Conservation (phyloP, 164 flowering plant species). For the Buxus sempervirens region DNA sequence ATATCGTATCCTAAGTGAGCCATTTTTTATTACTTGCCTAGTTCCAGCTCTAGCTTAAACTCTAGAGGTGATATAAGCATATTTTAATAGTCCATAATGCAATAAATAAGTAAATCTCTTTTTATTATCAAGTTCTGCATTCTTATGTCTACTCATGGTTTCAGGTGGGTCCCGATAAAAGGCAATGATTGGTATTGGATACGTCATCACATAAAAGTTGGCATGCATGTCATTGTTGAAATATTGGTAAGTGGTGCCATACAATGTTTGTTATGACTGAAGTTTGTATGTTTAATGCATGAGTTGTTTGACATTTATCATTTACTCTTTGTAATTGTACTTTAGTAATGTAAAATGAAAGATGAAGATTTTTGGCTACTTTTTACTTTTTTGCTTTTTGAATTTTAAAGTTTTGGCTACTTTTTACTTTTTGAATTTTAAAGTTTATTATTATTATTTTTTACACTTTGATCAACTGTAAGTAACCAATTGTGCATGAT, state of each 20-base stretch:
- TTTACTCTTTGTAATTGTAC: constrained; percentile 4
- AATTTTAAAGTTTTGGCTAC: no score
- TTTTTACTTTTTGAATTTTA: no score
- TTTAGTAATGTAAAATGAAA: background rate
- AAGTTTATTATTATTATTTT: no score
- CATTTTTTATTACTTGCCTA: no score
- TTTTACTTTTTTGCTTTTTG: no score
- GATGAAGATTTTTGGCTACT: no score
- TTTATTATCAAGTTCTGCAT: constrained; percentile 3
- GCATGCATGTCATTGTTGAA: constrained; percentile 88
- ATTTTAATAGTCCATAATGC: no score
- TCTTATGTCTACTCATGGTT: constrained; percentile 15
- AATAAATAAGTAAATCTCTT: no score
- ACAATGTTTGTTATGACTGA: constrained; percentile 3
- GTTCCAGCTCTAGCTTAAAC: no score
- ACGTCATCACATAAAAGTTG: constrained; percentile 94
- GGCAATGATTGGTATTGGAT: constrained; percentile 98
- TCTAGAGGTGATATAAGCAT: no score
- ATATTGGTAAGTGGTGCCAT: constrained; percentile 61
- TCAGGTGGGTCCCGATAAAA: constrained; percentile 97
- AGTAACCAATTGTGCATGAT: background rate
- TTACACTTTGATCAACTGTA: background rate
- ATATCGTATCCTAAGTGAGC: no score
- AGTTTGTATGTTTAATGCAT: background rate
- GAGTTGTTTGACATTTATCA: constrained; percentile 1